Percentiles rank a stretch among this genome's conserved stretches.
Conservation (phyloP, 2,329 filamentous ascomycete genomes). For the Nannizzia gypsea region DNA sequence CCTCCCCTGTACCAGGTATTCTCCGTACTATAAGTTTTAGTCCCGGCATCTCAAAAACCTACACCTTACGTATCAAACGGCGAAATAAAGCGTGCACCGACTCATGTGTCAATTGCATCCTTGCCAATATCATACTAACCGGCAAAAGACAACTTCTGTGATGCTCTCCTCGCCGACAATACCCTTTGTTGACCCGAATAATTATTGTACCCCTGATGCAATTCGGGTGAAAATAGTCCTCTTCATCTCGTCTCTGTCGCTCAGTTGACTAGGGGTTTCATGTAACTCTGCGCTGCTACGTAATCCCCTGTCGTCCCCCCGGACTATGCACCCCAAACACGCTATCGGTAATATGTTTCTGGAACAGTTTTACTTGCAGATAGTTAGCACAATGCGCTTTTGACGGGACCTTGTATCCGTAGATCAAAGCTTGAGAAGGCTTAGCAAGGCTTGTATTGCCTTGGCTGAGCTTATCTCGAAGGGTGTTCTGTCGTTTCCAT, state of each 20-base stretch:
- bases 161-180: neutral
- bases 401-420: neutral
- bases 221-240: neutral
- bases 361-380: neutral
- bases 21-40: neutral
- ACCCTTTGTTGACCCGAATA: neutral
- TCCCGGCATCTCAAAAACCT: neutral
- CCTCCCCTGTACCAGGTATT: neutral
- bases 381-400: neutral
- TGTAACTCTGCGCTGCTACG: neutral
- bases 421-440: neutral
- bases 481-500: too few relatives aligned
- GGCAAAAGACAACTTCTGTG: too few relatives aligned
- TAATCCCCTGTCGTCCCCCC: neutral
- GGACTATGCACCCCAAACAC: neutral
- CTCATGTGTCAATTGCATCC: neutral
- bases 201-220: neutral
- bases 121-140: neutral
- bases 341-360: neutral
- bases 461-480: neutral
- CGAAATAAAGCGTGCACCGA: neutral
- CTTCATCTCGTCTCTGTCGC: neutral
- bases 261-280: neutral
- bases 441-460: neutral
- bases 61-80: neutral